Percentiles rank a stretch among this genome's conserved stretches.
phyloP scores from a whole-genome alignment of 371 early-diverging fungal species.

The Apophysomyces elegans region DNA sequence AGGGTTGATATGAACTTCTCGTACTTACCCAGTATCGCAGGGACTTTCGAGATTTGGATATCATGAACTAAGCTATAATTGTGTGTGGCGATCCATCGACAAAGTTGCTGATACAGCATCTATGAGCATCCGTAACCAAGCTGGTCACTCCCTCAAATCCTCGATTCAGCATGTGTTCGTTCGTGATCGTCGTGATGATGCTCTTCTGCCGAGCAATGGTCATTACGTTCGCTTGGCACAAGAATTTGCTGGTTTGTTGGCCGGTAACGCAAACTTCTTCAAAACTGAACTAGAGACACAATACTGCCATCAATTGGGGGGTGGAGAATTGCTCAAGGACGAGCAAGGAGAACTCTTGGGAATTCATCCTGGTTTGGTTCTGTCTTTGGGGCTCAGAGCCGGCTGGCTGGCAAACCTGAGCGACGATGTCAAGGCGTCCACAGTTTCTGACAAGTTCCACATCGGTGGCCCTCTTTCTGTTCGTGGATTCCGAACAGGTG shows the following conservation, averaged over 20 bases:
- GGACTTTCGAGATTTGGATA: constrained; percentile 58
- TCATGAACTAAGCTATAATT: constrained; percentile 75
- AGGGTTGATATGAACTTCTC: background rate
- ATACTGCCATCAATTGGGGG: constrained; percentile 38
- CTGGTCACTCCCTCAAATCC: constrained; percentile 89
- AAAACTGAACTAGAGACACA: constrained; percentile 75
- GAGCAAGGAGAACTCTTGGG: constrained; percentile 31
- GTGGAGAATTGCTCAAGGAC: constrained; percentile 36
- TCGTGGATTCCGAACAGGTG: constrained; percentile 87
- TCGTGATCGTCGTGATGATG: constrained; percentile 79
- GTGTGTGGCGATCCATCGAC: constrained; percentile 81
- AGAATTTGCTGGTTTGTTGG: constrained; percentile 84
- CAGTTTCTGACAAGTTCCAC: constrained; percentile 83
- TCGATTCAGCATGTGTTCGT: constrained; percentile 71
- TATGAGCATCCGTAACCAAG: constrained; percentile 83
- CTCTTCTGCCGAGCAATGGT: constrained; percentile 78
- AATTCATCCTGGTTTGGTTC: constrained; percentile 42
- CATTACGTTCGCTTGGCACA: constrained; percentile 63
- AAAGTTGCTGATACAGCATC: constrained; percentile 77
- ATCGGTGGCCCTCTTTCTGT: constrained; percentile 87
- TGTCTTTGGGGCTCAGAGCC: constrained; percentile 63
- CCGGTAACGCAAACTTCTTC: constrained; percentile 77
- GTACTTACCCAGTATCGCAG: constrained; percentile 19
- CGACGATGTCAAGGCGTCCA: constrained; percentile 48
- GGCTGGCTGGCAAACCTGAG: constrained; percentile 72